A percentile compares a stretch with the other conserved stretches of the same genome.
Evolutionary conservation across 2,329 filamentous ascomycete species (phyloP).

Genomic region (Phyllosticta ampelicida): DNA sequence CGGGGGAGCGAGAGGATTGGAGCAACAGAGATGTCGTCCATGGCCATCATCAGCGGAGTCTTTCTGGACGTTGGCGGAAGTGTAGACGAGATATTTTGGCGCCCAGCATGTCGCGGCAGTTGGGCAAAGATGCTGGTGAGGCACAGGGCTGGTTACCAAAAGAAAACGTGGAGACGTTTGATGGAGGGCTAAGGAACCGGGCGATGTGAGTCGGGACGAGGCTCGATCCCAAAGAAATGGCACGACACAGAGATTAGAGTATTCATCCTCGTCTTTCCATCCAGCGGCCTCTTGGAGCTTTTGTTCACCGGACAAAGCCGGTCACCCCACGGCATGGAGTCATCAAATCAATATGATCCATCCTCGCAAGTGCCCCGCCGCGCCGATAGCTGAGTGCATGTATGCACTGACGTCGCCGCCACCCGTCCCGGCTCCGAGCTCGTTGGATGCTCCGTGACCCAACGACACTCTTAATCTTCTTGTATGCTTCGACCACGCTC

Average conservation of each 20-base stretch:
- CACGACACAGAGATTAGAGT: too few relatives aligned
- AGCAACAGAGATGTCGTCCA: not conserved
- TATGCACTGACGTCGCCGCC: not conserved
- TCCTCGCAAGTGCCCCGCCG: not conserved
- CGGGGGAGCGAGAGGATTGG: not conserved
- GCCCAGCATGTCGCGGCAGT: not conserved
- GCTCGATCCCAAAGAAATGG: too few relatives aligned
- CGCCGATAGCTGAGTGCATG: too few relatives aligned
- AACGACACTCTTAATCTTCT: too few relatives aligned
- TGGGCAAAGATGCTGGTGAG: not conserved
- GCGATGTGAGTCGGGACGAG: too few relatives aligned
- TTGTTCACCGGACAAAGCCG: too few relatives aligned
- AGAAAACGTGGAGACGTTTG: not conserved
- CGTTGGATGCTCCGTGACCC: not conserved
- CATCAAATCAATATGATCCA: too few relatives aligned
- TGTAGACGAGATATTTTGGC: not conserved
- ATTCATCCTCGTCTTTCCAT: too few relatives aligned
- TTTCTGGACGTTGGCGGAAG: not conserved
- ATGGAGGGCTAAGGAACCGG: too few relatives aligned
- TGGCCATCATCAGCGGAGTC: not conserved
- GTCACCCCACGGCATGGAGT: too few relatives aligned
- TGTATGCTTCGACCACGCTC: not conserved
- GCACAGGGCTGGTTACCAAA: not conserved
- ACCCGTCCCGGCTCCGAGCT: not conserved
- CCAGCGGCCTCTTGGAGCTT: too few relatives aligned